Conservation (phyloP, 2,329 filamentous ascomycete species). For the Colletotrichum tropicale region DNA sequence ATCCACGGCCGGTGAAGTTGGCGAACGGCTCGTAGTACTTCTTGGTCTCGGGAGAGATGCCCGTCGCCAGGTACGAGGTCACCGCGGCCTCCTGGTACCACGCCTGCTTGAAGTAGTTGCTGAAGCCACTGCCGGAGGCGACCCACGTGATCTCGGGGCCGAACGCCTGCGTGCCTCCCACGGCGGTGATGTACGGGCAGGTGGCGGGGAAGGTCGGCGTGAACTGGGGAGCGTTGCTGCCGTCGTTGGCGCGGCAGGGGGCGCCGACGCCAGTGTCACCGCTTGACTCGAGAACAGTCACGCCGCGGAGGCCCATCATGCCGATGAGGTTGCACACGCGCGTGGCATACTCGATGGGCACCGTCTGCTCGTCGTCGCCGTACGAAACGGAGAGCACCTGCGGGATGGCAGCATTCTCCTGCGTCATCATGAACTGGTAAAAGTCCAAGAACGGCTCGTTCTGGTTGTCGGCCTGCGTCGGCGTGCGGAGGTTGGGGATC, state of each 20-base stretch:
- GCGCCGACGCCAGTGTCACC: constrained; percentile 64
- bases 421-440: constrained; percentile 60
- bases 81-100: constrained; percentile 50
- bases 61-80: constrained; percentile 42
- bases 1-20: constrained; percentile 56
- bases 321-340: constrained; percentile 65
- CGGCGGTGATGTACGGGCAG: constrained; percentile 61
- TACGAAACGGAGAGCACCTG: constrained; percentile 69
- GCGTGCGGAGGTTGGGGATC: constrained; percentile 27
- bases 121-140: constrained; percentile 59
- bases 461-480: constrained; percentile 41
- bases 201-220: constrained; percentile 28
- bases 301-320: constrained; percentile 66
- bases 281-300: constrained; percentile 64
- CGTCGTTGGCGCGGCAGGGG: constrained; percentile 58
- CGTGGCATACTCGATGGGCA: constrained; percentile 62
- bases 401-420: constrained; percentile 57
- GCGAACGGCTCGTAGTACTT: constrained; percentile 53
- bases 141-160: constrained; percentile 57
- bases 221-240: constrained; percentile 30
- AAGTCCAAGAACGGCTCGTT: constrained; percentile 75
- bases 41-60: constrained; percentile 37
- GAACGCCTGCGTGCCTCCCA: constrained; percentile 56
- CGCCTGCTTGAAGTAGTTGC: constrained; percentile 48
- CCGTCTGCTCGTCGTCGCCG: constrained; percentile 69